Conservation (phyloP, 441 rosid species). For the Euphorbia schlechtendalii region DNA sequence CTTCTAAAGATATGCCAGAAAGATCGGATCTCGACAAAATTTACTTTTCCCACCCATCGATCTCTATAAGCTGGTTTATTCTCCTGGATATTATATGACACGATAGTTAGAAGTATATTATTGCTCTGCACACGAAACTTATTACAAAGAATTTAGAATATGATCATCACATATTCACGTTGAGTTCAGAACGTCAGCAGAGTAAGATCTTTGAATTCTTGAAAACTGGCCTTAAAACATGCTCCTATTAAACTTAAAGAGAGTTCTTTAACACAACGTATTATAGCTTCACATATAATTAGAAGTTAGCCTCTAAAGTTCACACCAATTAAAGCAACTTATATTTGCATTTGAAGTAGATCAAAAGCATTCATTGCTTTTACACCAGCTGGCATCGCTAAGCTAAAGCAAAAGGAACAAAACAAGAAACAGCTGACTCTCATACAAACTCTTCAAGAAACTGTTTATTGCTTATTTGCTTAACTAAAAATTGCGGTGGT, state of each 20-base stretch:
- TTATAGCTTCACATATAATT: background rate
- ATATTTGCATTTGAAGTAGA: background rate
- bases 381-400: background rate
- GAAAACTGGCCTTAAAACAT: background rate
- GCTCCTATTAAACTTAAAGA: background rate
- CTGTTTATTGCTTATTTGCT: background rate
- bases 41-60: slow-evolving; percentile 93
- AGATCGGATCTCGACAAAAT: slow-evolving; percentile 95
- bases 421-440: background rate
- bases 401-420: background rate
- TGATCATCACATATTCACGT: background rate
- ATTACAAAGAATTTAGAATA: background rate
- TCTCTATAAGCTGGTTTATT: slow-evolving; percentile 50
- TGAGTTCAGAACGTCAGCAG: background rate
- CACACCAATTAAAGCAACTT: background rate
- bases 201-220: background rate
- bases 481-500: background rate
- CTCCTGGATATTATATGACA: slow-evolving; percentile 41
- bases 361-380: background rate
- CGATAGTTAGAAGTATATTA: slow-evolving; percentile 3
- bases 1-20: slow-evolving; percentile 98
- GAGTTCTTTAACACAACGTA: background rate
- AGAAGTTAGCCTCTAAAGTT: background rate
- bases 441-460: too few relatives aligned
- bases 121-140: background rate